Conservation (phyloP, 2,329 filamentous ascomycete genomes). For the Elsinoe ampelina region DNA sequence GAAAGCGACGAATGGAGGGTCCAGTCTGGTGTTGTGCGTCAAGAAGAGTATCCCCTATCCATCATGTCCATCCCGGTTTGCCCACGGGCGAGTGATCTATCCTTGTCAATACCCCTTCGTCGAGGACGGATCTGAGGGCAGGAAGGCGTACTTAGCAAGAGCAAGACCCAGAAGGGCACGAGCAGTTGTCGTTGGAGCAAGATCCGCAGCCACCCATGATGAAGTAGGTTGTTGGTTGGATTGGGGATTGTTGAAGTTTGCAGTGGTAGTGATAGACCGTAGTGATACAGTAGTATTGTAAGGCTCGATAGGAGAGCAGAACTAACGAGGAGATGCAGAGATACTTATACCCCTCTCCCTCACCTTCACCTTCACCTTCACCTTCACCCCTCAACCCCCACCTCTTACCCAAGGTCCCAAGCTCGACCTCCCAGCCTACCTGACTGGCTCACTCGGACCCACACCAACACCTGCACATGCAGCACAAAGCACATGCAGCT, state of each 20-base stretch:
- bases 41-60: neutral
- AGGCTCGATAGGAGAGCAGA: neutral
- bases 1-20: neutral
- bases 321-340: neutral
- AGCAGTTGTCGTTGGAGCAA: conserved; percentile 25
- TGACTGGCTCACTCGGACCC: too few relatives aligned
- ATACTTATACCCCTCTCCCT: conserved; percentile 6
- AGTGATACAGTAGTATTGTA: neutral
- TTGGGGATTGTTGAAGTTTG: conserved; percentile 17
- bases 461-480: too few relatives aligned
- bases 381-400: too few relatives aligned
- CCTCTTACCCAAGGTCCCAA: neutral
- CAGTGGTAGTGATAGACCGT: neutral
- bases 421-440: neutral
- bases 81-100: neutral
- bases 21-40: neutral
- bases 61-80: neutral
- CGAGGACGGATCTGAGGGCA: neutral
- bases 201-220: conserved; percentile 25
- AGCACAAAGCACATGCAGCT: too few relatives aligned
- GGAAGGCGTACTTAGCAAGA: conserved; percentile 22
- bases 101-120: neutral
- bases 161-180: conserved; percentile 24
- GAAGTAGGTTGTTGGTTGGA: conserved; percentile 18
- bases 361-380: neutral